phyloP scores from a whole-genome alignment of 148 eudicot species.

The Rhododendron vialii region DNA sequence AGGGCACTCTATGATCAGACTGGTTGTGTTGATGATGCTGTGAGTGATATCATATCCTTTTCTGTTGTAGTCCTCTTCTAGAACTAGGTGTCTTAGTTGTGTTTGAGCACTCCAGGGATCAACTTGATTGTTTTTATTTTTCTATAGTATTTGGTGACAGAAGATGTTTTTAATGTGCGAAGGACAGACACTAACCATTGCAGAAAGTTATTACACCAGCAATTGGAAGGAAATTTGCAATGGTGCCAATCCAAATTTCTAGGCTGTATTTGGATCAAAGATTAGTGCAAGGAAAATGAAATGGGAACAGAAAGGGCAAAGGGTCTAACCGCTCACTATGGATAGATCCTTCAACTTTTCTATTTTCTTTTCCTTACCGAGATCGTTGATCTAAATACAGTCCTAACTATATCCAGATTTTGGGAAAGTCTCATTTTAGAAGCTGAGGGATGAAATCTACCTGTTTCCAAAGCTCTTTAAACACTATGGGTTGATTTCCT shows the following conservation, averaged over 20 bases:
- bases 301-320: neutral
- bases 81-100: neutral
- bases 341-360: neutral
- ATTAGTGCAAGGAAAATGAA: neutral
- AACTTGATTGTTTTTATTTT: neutral
- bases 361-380: neutral
- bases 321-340: neutral
- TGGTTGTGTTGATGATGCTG: slow-evolving; percentile 92
- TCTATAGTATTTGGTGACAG: neutral
- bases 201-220: neutral
- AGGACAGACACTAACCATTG: neutral
- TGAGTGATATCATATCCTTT: slow-evolving; percentile 33
- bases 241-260: neutral
- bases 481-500: neutral
- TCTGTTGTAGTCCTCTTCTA: neutral
- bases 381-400: neutral
- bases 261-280: neutral
- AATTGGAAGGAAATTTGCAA: neutral
- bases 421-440: neutral
- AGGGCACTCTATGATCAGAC: slow-evolving; percentile 91
- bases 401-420: neutral
- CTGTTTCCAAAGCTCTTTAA: neutral
- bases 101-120: neutral
- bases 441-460: neutral
- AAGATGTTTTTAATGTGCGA: neutral